phyloP scores from a whole-genome alignment of 129 eudicot genomes.

The Flaveria robusta region DNA sequence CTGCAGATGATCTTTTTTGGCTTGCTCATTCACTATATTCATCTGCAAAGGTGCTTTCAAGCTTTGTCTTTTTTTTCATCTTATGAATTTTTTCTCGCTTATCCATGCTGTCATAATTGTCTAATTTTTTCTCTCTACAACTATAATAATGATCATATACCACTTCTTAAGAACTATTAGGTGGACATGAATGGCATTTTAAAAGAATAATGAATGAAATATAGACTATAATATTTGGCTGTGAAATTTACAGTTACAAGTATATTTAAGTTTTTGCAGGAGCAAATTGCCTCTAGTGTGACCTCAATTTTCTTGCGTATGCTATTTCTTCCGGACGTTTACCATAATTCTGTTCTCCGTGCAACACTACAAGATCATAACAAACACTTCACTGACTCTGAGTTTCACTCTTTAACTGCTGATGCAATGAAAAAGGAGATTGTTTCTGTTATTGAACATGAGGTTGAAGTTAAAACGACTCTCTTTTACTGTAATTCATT shows the following conservation, averaged over 20 bases:
- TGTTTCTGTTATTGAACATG: slow-evolving; percentile 68
- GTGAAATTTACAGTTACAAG: background rate
- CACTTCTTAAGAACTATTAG: background rate
- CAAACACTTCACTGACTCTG: slow-evolving; percentile 78
- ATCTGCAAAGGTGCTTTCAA: slow-evolving; percentile 63
- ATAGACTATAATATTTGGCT: slow-evolving; percentile 13
- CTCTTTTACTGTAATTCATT: background rate
- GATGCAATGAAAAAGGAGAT: slow-evolving; percentile 82
- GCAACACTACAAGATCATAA: slow-evolving; percentile 70
- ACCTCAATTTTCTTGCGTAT: slow-evolving; percentile 73
- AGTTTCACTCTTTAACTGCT: slow-evolving; percentile 68
- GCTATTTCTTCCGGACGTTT: slow-evolving; percentile 82
- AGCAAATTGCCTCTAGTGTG: slow-evolving; percentile 61
- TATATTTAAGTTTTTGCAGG: slow-evolving; percentile 50
- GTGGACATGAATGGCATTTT: background rate
- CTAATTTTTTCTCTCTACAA: background rate
- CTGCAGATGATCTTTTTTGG: slow-evolving; percentile 78
- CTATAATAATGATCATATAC: background rate
- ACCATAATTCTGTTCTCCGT: slow-evolving; percentile 58
- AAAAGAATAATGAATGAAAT: background rate
- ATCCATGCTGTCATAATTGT: background rate
- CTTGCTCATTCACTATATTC: slow-evolving; percentile 71
- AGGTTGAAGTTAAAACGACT: slow-evolving; percentile 47
- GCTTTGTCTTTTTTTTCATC: background rate
- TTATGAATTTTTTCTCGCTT: background rate